A percentile compares a stretch with the other conserved stretches of the same genome.
phyloP scores from a whole-genome alignment of 169 alveolate genomes.

The Eimeria zaria region DNA sequence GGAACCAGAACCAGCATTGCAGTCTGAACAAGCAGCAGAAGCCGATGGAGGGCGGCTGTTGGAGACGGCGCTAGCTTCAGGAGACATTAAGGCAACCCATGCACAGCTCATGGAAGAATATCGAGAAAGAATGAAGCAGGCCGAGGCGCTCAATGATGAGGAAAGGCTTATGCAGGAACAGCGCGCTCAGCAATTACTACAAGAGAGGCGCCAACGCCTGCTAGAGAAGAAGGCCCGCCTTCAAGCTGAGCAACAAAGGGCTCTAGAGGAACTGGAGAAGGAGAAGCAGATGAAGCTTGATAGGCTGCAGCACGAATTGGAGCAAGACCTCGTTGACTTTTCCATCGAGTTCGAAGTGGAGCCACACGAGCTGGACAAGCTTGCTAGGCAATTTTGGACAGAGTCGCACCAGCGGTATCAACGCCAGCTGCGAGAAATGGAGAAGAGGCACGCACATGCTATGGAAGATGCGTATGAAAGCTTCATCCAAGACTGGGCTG shows the following conservation, averaged over 20 bases:
- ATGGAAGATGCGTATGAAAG: constrained; percentile 36
- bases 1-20: neutral
- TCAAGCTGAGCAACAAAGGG: constrained; percentile 36
- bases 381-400: constrained; percentile 56
- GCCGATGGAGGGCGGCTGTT: neutral
- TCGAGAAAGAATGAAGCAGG: constrained; percentile 14
- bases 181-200: constrained; percentile 57
- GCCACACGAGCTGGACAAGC: constrained; percentile 75
- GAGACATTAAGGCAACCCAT: neutral
- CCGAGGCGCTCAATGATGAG: constrained; percentile 6
- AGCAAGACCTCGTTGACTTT: constrained; percentile 67
- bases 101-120: constrained; percentile 36
- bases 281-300: constrained; percentile 47
- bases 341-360: constrained; percentile 71
- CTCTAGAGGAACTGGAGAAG: constrained; percentile 45
- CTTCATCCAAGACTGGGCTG: constrained; percentile 29
- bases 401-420: constrained; percentile 52
- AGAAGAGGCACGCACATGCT: constrained; percentile 30
- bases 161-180: constrained; percentile 49
- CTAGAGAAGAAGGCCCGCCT: constrained; percentile 62
- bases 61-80: neutral
- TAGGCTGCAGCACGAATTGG: constrained; percentile 40
- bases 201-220: constrained; percentile 60
- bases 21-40: neutral
- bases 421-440: constrained; percentile 63